A percentile compares a stretch with the other conserved stretches of the same genome.
phyloP scores from a whole-genome alignment of 805 yeast genomes.

The Suhomyces canberraensis region DNA sequence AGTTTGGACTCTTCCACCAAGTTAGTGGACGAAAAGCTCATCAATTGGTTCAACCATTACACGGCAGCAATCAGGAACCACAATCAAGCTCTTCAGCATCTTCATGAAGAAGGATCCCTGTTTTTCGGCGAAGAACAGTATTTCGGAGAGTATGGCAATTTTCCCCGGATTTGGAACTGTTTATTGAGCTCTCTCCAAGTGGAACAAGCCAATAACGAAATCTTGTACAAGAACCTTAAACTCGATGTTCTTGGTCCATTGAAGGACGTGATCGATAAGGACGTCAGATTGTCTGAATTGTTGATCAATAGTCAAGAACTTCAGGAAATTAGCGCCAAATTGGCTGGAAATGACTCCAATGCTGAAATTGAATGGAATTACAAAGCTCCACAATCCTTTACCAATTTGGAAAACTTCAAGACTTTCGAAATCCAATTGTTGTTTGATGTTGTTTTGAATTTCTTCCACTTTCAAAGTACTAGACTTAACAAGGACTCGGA shows the following conservation, averaged over 20 bases:
- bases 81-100: slow-evolving; percentile 19
- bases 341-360: slow-evolving; percentile 17
- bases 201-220: slow-evolving; percentile 47
- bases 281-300: slow-evolving; percentile 54
- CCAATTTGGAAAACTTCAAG: slow-evolving; percentile 72
- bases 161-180: slow-evolving; percentile 45
- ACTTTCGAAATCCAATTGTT: slow-evolving; percentile 51
- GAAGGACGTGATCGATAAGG: slow-evolving; percentile 49
- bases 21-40: slow-evolving; percentile 28
- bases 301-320: slow-evolving; percentile 45
- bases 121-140: slow-evolving; percentile 15
- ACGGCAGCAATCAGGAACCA: slow-evolving; percentile 12
- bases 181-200: slow-evolving; percentile 49
- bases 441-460: slow-evolving; percentile 63
- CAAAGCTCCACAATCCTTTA: slow-evolving; percentile 74
- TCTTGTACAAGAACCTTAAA: slow-evolving; percentile 45
- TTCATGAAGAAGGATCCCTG: slow-evolving; percentile 19
- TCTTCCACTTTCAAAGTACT: slow-evolving; percentile 41
- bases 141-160: slow-evolving; percentile 34
- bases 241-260: slow-evolving; percentile 56
- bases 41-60: slow-evolving; percentile 32
- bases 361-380: slow-evolving; percentile 67
- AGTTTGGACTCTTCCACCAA: slow-evolving; percentile 27
- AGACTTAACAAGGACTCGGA: slow-evolving; percentile 21
- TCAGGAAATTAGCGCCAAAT: slow-evolving; percentile 32